phyloP scores from a whole-genome alignment of 2,329 filamentous ascomycete genomes.

The Dactylellina cionopaga region DNA sequence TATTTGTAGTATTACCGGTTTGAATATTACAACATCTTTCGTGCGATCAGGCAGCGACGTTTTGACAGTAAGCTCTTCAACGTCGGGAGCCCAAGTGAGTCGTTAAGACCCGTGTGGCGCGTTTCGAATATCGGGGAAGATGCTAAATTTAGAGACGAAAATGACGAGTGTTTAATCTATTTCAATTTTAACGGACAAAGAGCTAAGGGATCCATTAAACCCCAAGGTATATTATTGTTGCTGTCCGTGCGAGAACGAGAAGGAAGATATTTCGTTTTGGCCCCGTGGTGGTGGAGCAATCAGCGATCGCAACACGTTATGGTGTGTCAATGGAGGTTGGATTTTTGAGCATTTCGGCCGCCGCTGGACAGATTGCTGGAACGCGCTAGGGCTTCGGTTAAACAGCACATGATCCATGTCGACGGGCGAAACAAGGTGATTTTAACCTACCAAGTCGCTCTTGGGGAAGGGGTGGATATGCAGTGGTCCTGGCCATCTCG shows the following conservation, averaged over 20 bases:
- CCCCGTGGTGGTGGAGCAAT: too few relatives aligned
- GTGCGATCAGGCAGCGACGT: slow-evolving; percentile 51
- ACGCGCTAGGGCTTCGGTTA: slow-evolving; percentile 51
- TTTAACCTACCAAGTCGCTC: slow-evolving; percentile 38
- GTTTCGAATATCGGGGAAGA: slow-evolving; percentile 47
- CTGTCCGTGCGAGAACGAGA: slow-evolving; percentile 39
- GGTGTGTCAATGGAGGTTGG: slow-evolving; percentile 36
- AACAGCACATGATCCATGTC: slow-evolving; percentile 42
- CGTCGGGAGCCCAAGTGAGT: neutral
- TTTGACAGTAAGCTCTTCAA: slow-evolving; percentile 16
- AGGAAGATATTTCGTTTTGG: slow-evolving; percentile 21
- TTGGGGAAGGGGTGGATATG: slow-evolving; percentile 23
- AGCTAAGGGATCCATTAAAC: slow-evolving; percentile 19
- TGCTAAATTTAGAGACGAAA: slow-evolving; percentile 46
- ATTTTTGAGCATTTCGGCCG: slow-evolving; percentile 37
- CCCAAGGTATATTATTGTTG: slow-evolving; percentile 26
- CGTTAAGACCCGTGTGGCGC: slow-evolving; percentile 50
- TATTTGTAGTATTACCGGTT: slow-evolving; percentile 43
- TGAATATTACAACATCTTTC: slow-evolving; percentile 13
- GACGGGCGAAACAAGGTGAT: slow-evolving; percentile 50
- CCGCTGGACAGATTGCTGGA: slow-evolving; percentile 14
- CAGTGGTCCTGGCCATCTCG: slow-evolving; percentile 51
- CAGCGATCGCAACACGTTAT: slow-evolving; percentile 45
- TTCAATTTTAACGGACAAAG: slow-evolving; percentile 37
- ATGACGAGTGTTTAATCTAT: slow-evolving; percentile 54